Evolutionary conservation across 345 rosid genomes (phyloP).

Genomic region (Pseudoturritis turrita): DNA sequence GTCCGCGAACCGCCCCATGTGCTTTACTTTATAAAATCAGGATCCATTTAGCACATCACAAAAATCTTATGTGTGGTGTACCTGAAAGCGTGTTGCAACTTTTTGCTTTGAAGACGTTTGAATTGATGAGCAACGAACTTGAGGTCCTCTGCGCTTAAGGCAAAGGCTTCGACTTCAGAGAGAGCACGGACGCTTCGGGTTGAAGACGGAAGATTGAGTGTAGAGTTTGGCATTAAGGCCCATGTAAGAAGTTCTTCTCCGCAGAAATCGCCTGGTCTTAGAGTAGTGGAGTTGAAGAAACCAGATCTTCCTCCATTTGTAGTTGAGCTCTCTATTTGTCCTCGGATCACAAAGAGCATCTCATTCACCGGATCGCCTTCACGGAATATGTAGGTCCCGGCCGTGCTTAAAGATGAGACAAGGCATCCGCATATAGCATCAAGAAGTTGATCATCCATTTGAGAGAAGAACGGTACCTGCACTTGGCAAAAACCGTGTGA

Average conservation of each 20-base stretch:
- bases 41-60: not conserved
- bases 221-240: conserved; percentile 84
- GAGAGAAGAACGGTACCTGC: conserved; percentile 90
- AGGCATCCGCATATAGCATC: conserved; percentile 93
- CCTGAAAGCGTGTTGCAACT: conserved; percentile 87
- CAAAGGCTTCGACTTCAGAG: conserved; percentile 86
- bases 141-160: conserved; percentile 82
- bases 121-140: conserved; percentile 80
- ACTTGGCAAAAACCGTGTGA: not conserved
- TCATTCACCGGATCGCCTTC: conserved; percentile 92
- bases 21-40: too few species aligned
- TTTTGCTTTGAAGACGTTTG: conserved; percentile 90
- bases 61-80: conserved; percentile 16
- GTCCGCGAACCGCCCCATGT: too few species aligned
- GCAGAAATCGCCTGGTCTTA: conserved; percentile 85
- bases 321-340: conserved; percentile 87
- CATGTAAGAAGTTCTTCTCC: conserved; percentile 93
- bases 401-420: conserved; percentile 64
- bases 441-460: conserved; percentile 92
- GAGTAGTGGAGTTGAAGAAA: conserved; percentile 82
- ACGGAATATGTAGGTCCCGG: conserved; percentile 62
- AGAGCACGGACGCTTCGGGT: conserved; percentile 70
- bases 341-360: conserved; percentile 87
- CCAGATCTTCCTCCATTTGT: conserved; percentile 90
- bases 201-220: conserved; percentile 60